A percentile compares a stretch with the other conserved stretches of the same genome.
Conservation (phyloP, 352 stramenopile genomes). For the Globisporangium orthogonon region DNA sequence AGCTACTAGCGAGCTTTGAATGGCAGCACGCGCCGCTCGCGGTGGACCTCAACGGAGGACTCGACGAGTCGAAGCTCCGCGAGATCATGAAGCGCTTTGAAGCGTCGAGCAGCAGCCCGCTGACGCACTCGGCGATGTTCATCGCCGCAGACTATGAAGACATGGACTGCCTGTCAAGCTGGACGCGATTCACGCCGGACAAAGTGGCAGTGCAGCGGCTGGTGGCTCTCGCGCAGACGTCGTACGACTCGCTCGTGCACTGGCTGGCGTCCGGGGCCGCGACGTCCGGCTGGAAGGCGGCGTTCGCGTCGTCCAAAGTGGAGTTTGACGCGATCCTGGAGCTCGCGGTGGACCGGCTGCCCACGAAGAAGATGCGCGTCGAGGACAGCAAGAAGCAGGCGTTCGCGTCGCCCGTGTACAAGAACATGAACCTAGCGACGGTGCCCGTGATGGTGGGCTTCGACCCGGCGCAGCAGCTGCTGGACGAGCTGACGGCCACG, state of each 20-base stretch:
- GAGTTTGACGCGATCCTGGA: conserved; percentile 65
- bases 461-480: conserved; percentile 61
- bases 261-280: conserved; percentile 56
- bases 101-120: conserved; percentile 44
- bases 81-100: conserved; percentile 77
- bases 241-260: conserved; percentile 43
- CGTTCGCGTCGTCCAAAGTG: conserved; percentile 40
- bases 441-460: conserved; percentile 70
- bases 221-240: conserved; percentile 47
- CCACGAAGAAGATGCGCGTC: conserved; percentile 55
- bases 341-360: conserved; percentile 45
- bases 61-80: conserved; percentile 55
- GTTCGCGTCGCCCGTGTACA: conserved; percentile 74
- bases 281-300: conserved; percentile 53
- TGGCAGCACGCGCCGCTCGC: conserved; percentile 70
- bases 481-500: conserved; percentile 41
- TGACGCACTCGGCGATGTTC: conserved; percentile 69
- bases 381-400: conserved; percentile 56
- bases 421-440: conserved; percentile 74
- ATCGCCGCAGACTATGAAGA: conserved; percentile 77
- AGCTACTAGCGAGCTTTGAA: conserved; percentile 62
- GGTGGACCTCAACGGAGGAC: conserved; percentile 57
- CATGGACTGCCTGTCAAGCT: conserved; percentile 74
- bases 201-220: conserved; percentile 64
- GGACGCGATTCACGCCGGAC: conserved; percentile 60